Percentiles rank a stretch among this genome's conserved stretches.
These are phyloP conservation scores for Pyrenochaeta sp. DNA, from an alignment of 2,329 filamentous ascomycete species.

Conservation along the genomic window DNA sequence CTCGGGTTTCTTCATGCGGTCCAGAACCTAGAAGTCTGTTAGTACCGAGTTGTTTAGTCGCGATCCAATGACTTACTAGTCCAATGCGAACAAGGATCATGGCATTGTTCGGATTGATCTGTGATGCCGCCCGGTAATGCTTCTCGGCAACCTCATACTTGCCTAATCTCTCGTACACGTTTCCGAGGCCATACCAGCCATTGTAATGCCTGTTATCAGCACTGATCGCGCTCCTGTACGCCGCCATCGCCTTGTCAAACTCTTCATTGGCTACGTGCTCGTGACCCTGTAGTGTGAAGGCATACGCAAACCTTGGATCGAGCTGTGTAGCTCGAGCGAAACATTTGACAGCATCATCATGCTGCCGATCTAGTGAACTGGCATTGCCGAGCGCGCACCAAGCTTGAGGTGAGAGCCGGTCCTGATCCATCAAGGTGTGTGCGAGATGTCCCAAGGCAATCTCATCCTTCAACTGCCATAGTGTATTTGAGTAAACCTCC, in stretches of 20 bases:
- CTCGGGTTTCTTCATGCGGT: constrained; percentile 84
- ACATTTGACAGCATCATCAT: constrained; percentile 92
- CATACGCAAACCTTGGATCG: constrained; percentile 90
- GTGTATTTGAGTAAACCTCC: constrained; percentile 97
- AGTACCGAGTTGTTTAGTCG: not conserved
- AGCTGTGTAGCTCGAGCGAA: constrained; percentile 95
- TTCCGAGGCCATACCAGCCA: constrained; percentile 91
- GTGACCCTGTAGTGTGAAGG: constrained; percentile 93
- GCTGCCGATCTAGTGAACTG: constrained; percentile 89
- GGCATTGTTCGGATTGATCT: constrained; percentile 92
- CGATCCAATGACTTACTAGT: constrained; percentile 63
- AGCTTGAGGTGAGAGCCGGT: constrained; percentile 89
- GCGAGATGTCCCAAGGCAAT: constrained; percentile 91
- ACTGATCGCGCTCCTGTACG: constrained; percentile 85
- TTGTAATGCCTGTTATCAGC: constrained; percentile 94
- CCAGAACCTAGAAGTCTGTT: constrained; percentile 60
- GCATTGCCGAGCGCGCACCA: constrained; percentile 97
- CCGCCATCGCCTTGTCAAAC: constrained; percentile 89
- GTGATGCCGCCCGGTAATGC: constrained; percentile 87
- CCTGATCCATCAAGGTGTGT: constrained; percentile 85
- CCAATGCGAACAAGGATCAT: constrained; percentile 94
- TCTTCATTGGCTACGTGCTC: constrained; percentile 97
- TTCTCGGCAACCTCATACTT: constrained; percentile 90
- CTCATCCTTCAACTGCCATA: constrained; percentile 97
- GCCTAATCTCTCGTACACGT: constrained; percentile 87